These are phyloP conservation scores for Biancaea sappan DNA, from an alignment of 306 rosid species.

Conservation along the genomic window DNA sequence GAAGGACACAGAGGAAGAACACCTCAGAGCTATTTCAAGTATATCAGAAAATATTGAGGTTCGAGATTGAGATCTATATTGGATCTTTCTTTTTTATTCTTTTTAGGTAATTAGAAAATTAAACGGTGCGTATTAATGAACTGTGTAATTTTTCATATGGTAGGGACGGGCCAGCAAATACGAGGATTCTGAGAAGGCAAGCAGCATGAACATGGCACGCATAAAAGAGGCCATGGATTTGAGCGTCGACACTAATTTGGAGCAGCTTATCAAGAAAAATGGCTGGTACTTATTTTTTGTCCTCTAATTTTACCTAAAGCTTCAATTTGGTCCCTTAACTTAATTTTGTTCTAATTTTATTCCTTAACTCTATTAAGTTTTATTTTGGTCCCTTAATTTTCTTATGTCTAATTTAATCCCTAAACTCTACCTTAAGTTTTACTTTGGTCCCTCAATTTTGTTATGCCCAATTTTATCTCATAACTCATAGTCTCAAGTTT, in stretches of 20 bases:
- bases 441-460: too few species aligned
- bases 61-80: not conserved
- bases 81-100: not conserved
- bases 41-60: slow-evolving; percentile 46
- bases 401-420: too few species aligned
- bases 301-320: too few species aligned
- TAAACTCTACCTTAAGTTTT: too few species aligned
- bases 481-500: too few species aligned
- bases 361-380: too few species aligned
- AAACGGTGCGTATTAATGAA: not conserved
- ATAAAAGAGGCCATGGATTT: slow-evolving; percentile 21
- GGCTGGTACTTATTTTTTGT: slow-evolving; percentile 50
- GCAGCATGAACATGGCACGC: slow-evolving; percentile 32
- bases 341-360: too few species aligned
- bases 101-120: not conserved
- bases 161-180: slow-evolving; percentile 2
- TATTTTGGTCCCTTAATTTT: too few species aligned
- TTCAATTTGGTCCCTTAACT: too few species aligned
- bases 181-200: slow-evolving; percentile 43
- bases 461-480: too few species aligned
- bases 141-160: not conserved
- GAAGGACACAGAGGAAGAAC: slow-evolving; percentile 61
- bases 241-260: slow-evolving; percentile 42
- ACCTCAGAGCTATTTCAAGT: slow-evolving; percentile 45
- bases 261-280: slow-evolving; percentile 48